phyloP scores from a whole-genome alignment of 805 yeast species.

The Candida chilensis region DNA sequence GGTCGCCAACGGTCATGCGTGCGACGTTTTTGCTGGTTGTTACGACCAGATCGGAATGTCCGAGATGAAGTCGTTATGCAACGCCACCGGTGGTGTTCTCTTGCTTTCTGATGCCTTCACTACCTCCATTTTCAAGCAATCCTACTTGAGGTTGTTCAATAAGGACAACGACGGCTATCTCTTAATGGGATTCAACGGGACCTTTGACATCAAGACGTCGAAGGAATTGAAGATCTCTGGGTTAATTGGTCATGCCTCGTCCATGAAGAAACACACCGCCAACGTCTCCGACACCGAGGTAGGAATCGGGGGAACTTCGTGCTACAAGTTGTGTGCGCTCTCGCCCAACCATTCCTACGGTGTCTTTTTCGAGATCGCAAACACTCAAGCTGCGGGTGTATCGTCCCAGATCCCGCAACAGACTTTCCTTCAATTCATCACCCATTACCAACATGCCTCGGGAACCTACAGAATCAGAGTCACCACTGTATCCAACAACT shows the following conservation, averaged over 20 bases:
- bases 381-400: slow-evolving; percentile 33
- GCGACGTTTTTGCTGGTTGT: slow-evolving; percentile 91
- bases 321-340: slow-evolving; percentile 78
- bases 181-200: slow-evolving; percentile 85
- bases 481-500: slow-evolving; percentile 64
- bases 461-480: slow-evolving; percentile 87
- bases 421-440: slow-evolving; percentile 71
- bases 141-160: slow-evolving; percentile 76
- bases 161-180: slow-evolving; percentile 85
- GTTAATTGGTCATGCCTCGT: slow-evolving; percentile 85
- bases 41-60: slow-evolving; percentile 93
- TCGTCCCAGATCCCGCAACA: slow-evolving; percentile 28
- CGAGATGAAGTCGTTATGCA: slow-evolving; percentile 84
- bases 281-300: slow-evolving; percentile 88
- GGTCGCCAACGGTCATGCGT: slow-evolving; percentile 70
- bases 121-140: slow-evolving; percentile 89
- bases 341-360: slow-evolving; percentile 88
- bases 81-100: slow-evolving; percentile 84
- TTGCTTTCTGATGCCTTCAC: slow-evolving; percentile 89
- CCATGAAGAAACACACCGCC: slow-evolving; percentile 54
- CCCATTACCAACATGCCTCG: slow-evolving; percentile 91
- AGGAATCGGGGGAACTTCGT: slow-evolving; percentile 88
- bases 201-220: slow-evolving; percentile 79
- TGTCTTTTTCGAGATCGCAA: slow-evolving; percentile 73
- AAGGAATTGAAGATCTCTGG: slow-evolving; percentile 87